Evolutionary conservation across 805 yeast species (phyloP), one percentile per base, ranked within the genome.

Genomic region (Priceomyces castillae): DNA sequence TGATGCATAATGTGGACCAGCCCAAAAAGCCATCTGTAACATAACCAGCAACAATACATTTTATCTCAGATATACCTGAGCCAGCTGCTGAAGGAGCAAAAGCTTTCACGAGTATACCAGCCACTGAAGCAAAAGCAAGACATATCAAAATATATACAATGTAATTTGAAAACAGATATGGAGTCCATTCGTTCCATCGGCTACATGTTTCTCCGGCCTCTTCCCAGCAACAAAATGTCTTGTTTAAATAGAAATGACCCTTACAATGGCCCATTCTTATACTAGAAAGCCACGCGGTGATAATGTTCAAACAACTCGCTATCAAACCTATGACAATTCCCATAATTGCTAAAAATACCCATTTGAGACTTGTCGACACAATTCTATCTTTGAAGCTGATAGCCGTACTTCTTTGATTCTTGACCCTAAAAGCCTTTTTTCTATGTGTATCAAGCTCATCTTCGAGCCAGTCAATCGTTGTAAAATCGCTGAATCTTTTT

Each of bases 41-140:
- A 60, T 90, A 95, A 0, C 99, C 99, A 0, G 95, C 82, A 0
- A 90, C 88, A 49, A 94, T 90, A 59, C 94, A 86, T 64, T 95
- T 94, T 59, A 94, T 92, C 64, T 94, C 99, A 12, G 97, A 86
- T 40, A 94, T 95, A 0, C 99, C 99, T 5, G 96, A 86, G 0
- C 99, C 99, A 1, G 98, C 95, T 2, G 99, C 98, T 41, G 82
- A 74, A 1, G 96, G 96, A 0, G 96, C 90, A 52, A 80, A 81
- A 11, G 61, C 60, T 50, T 79, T 73, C 37, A 95, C 96, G 28
- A 90, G 57, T 11, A 74, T 58, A 0, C 92, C 88, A 1, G 96
- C 82, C 9, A 74, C 51, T 7, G 73, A 61, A 2, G 94, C 86
- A 52, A 92, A 81, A 0, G 68, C 12, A 0, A 82, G 65, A 4